Conservation (phyloP, 768 basidiomycete genomes). For the Holtermannia corniformis region DNA sequence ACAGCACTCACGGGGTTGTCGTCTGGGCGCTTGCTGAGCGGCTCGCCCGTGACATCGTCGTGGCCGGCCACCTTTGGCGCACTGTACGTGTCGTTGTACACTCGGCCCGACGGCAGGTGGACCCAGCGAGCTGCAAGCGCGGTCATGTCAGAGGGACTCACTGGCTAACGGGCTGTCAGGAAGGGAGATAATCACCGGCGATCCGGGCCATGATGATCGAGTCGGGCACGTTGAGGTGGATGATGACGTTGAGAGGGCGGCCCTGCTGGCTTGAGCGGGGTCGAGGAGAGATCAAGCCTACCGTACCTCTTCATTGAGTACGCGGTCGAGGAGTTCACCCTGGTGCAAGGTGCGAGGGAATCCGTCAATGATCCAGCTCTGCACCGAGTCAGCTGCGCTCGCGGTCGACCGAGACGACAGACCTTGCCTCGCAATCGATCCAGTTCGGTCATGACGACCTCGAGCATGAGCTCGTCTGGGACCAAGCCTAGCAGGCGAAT, state of each 20-base stretch:
- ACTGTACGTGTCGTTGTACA: conserved; percentile 41
- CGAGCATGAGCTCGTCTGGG: conserved; percentile 40
- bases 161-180: background rate
- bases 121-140: conserved; percentile 38
- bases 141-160: background rate
- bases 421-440: conserved; percentile 39
- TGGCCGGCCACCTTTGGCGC: conserved; percentile 35
- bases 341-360: conserved; percentile 42
- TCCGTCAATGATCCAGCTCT: conserved; percentile 43
- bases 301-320: conserved; percentile 28
- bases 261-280: conserved; percentile 15
- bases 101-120: conserved; percentile 40
- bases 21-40: conserved; percentile 39
- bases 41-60: conserved; percentile 42
- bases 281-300: background rate
- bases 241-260: conserved; percentile 41
- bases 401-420: background rate
- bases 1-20: conserved; percentile 37
- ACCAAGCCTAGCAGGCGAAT: conserved; percentile 25
- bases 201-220: conserved; percentile 41
- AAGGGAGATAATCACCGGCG: conserved; percentile 24
- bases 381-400: background rate
- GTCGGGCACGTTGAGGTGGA: conserved; percentile 42
- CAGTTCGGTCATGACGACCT: conserved; percentile 37
- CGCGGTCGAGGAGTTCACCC: conserved; percentile 37